Evolutionary conservation across 2,329 filamentous ascomycete genomes (phyloP).

Genomic region (Hymenoscyphus linearis): DNA sequence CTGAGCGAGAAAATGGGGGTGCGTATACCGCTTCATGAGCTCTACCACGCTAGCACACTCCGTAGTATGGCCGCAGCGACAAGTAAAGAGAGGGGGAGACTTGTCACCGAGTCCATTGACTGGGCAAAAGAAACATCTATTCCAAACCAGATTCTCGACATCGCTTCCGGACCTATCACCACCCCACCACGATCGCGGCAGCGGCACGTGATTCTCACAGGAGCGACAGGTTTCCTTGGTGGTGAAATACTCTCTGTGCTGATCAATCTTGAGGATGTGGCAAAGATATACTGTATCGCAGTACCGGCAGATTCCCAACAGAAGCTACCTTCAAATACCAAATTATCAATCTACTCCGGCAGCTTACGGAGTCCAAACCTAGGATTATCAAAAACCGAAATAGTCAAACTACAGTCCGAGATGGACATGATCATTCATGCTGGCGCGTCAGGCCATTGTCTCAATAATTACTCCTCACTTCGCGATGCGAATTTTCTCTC

Average conservation of each 20-base stretch:
- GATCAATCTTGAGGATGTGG: neutral
- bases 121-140: neutral
- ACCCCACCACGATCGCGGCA: too few relatives aligned
- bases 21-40: neutral
- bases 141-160: neutral
- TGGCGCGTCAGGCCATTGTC: conserved; percentile 37
- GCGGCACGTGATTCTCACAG: conserved; percentile 31
- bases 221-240: conserved; percentile 37
- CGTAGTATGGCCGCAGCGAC: neutral
- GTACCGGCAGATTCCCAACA: neutral
- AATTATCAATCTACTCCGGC: neutral
- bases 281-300: neutral
- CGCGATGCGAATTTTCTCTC: conserved; percentile 33
- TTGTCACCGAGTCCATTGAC: neutral
- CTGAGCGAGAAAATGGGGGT: neutral
- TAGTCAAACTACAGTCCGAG: conserved; percentile 35
- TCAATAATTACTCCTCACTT: conserved; percentile 34
- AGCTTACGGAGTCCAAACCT: neutral
- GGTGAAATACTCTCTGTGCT: conserved; percentile 8
- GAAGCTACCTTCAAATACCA: neutral
- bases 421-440: conserved; percentile 47
- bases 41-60: neutral
- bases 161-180: neutral
- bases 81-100: too few relatives aligned
- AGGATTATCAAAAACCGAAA: neutral